Percentiles rank a stretch among this genome's conserved stretches.
These are phyloP conservation scores for Penicillium tannophilum DNA, from an alignment of 495 filamentous ascomycete genomes.

Conservation along the genomic window DNA sequence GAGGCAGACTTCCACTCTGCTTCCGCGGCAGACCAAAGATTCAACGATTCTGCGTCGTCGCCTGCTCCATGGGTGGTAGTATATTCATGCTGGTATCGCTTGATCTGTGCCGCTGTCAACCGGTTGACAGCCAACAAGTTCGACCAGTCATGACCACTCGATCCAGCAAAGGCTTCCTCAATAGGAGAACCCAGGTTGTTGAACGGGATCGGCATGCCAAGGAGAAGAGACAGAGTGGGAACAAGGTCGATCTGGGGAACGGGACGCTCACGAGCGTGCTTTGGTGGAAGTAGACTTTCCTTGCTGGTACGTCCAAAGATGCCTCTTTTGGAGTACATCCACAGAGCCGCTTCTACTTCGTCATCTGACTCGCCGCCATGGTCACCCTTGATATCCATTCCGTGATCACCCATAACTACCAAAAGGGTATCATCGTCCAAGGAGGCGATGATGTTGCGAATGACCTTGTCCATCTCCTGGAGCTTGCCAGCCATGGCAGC, in stretches of 20 bases:
- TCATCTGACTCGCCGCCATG: conserved; percentile 96
- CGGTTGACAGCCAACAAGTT: conserved; percentile 76
- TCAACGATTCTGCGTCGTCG: conserved; percentile 55
- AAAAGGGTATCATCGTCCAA: conserved; percentile 86
- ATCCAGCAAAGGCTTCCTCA: conserved; percentile 85
- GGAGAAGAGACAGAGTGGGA: conserved; percentile 80
- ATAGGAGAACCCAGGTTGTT: conserved; percentile 97
- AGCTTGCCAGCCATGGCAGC: conserved; percentile 88
- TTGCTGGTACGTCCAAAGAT: conserved; percentile 77
- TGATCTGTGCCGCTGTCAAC: conserved; percentile 81
- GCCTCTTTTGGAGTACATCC: conserved; percentile 92
- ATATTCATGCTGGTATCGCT: conserved; percentile 79
- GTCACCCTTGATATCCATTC: conserved; percentile 96
- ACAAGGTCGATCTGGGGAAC: conserved; percentile 97
- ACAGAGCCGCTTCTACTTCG: conserved; percentile 90
- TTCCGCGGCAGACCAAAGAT: conserved; percentile 61
- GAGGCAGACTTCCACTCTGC: conserved; percentile 43
- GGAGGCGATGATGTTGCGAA: conserved; percentile 67
- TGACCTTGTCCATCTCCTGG: conserved; percentile 83
- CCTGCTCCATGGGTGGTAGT: conserved; percentile 62
- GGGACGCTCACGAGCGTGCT: conserved; percentile 73
- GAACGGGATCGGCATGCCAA: conserved; percentile 92
- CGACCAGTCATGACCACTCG: conserved; percentile 65
- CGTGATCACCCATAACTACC: conserved; percentile 97
- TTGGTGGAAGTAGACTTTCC: conserved; percentile 63